Base-by-base conservation (phyloP, 2,329 filamentous ascomycete species). In the Aspergillus floridensis region DNA sequence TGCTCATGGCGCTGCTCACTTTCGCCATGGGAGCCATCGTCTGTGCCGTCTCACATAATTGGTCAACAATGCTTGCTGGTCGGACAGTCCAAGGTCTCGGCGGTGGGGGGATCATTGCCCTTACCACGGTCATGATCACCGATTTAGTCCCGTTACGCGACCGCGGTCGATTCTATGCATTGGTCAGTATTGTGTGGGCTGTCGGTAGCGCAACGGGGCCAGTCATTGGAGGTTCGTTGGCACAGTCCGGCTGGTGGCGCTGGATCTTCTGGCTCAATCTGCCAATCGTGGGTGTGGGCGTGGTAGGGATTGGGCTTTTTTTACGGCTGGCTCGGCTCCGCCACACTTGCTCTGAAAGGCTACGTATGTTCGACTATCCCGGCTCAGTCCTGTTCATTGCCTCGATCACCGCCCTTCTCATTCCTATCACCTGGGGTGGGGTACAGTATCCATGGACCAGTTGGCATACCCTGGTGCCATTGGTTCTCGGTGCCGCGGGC, bases 181-280 rank as follows among this genome's bases (percentile, higher is more conserved):
- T 38, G 32, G 32, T 38, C 32, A 14, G 32, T 11, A 11, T 38
- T 38, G 32, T 31, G 5, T 31, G 32, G 32, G 32, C 32, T 38
- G 32, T 14, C 7, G 32, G 29, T 10, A 31, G 29, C 29, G 29
- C 29, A 31, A 31, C 32, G 6, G 32, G 32, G 32, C 32, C 32
- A 38, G 4, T 38, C 7, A 14, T 14, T 4, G 32, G 32, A 8
- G 32, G 32, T 8, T 5, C 7, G 32, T 38, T 38, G 7, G 32
- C 32, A 11, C 7, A 38, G 32, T 38, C 32, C 32, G 6, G 7
- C 7, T 14, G 5, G 12, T 70, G 68, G 69, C 53, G 68, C 22
- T 71, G 72, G 71, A 65, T 70, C 2, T 72, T 72, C 56, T 72
- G 70, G 59, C 57, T 72, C 48, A 70, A 69, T 46, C 59, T 74